These are phyloP conservation scores for Uronychia binucleata DNA, from an alignment of 73 alveolate genomes.

Conservation along the genomic window DNA sequence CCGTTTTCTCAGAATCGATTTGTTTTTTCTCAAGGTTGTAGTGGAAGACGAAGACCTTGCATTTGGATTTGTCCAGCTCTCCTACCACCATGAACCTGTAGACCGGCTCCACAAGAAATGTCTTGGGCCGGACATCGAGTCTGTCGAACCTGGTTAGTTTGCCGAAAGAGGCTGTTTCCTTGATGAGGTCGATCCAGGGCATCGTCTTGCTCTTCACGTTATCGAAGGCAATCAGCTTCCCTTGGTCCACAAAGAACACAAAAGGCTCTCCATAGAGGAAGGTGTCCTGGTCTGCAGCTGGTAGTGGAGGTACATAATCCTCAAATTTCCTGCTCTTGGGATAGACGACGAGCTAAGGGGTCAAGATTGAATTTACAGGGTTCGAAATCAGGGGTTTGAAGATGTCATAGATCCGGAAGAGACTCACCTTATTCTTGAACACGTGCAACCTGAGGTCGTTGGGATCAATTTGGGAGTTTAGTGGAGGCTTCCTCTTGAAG, in stretches of 20 bases:
- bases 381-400: neutral
- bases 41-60: neutral
- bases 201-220: neutral
- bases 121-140: neutral
- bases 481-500: neutral
- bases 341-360: neutral
- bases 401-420: neutral
- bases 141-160: neutral
- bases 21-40: neutral
- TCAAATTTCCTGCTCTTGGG: neutral
- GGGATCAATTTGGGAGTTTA: neutral
- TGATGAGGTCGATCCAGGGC: neutral
- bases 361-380: neutral
- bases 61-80: neutral
- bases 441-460: neutral
- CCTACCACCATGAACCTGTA: neutral
- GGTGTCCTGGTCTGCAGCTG: neutral
- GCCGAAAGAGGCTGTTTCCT: neutral
- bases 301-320: neutral
- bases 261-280: neutral
- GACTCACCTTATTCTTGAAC: neutral
- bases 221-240: neutral
- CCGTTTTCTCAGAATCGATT: neutral
- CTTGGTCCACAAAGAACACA: neutral
- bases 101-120: neutral